Evolutionary conservation across 352 stramenopile genomes (phyloP).

Genomic region (Globisporangium recalcitrans): DNA sequence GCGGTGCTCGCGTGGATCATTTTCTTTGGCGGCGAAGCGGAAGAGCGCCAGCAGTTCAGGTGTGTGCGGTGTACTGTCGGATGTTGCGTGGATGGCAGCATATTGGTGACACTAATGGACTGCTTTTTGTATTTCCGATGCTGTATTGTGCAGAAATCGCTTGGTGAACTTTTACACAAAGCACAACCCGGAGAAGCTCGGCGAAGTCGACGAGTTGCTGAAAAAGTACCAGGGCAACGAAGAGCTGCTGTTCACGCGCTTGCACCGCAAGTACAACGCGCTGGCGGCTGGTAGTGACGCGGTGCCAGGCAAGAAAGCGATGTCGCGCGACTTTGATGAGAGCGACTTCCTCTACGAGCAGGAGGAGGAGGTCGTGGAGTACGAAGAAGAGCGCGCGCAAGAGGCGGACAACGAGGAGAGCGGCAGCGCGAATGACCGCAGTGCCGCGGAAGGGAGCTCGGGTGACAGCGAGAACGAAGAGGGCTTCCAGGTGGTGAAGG

Average conservation of each 20-base stretch:
- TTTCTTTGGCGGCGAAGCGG: conserved; percentile 36
- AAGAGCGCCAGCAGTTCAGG: conserved; percentile 39
- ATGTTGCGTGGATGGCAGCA: background rate
- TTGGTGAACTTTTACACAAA: conserved; percentile 66
- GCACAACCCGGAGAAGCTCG: conserved; percentile 69
- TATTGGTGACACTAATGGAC: background rate
- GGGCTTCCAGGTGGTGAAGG: conserved; percentile 36
- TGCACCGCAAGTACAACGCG: conserved; percentile 80
- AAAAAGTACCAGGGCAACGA: conserved; percentile 76
- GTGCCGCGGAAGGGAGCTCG: conserved; percentile 12
- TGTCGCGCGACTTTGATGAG: conserved; percentile 35
- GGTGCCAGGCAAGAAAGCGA: conserved; percentile 25
- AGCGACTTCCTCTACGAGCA: conserved; percentile 46
- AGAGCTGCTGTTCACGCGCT: conserved; percentile 64
- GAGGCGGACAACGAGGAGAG: conserved; percentile 28
- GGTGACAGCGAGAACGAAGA: conserved; percentile 35
- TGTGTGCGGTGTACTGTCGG: conserved; percentile 15
- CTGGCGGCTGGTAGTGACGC: conserved; percentile 28
- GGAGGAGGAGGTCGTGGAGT: conserved; percentile 33
- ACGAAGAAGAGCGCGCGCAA: conserved; percentile 25
- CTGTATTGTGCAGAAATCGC: conserved; percentile 17
- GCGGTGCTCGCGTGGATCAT: conserved; percentile 39
- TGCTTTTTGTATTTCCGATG: too few species aligned
- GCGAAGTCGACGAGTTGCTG: conserved; percentile 53
- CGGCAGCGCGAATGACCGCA: conserved; percentile 16